Evolutionary conservation across 1,139 yeast genomes (phyloP).

Genomic region (Debaryomyces sp.): DNA sequence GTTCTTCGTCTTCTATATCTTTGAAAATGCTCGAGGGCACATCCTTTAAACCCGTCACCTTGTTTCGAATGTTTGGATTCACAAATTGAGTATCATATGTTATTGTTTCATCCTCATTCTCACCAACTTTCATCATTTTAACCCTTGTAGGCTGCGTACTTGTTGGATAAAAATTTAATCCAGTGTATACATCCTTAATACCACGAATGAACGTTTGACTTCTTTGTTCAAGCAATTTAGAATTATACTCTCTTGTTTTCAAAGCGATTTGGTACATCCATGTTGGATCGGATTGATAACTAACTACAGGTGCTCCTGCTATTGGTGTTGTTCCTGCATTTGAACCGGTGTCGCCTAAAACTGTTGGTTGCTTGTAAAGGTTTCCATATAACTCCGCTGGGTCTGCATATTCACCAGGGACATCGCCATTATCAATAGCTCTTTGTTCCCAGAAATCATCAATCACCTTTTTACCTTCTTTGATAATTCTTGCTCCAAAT

Average conservation of each 20-base stretch:
- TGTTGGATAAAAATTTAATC: constrained; percentile 71
- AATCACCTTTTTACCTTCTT: constrained; percentile 75
- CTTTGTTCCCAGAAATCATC: constrained; percentile 90
- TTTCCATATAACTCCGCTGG: constrained; percentile 54
- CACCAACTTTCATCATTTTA: constrained; percentile 22
- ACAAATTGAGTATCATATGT: constrained; percentile 54
- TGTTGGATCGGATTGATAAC: constrained; percentile 63
- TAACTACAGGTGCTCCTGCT: constrained; percentile 43
- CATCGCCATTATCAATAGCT: constrained; percentile 70
- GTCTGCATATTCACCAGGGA: constrained; percentile 81
- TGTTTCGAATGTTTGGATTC: constrained; percentile 46
- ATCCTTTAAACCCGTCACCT: constrained; percentile 63
- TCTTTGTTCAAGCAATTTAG: constrained; percentile 62
- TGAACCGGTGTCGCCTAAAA: constrained; percentile 19
- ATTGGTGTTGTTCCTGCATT: constrained; percentile 35
- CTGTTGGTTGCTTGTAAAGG: constrained; percentile 19
- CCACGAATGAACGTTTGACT: constrained; percentile 58
- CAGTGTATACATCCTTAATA: constrained; percentile 80
- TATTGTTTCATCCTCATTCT: constrained; percentile 22
- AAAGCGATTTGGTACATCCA: constrained; percentile 89
- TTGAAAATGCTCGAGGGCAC: constrained; percentile 62
- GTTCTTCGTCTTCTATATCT: constrained; percentile 55
- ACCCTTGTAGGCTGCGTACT: constrained; percentile 69
- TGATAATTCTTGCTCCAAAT: constrained; percentile 84
- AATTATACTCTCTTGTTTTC: constrained; percentile 72